Evolutionary conservation across 108 stramenopile species (phyloP), one percentile per base, ranked within the genome.

Genomic region (Skeletonema tropicum): DNA sequence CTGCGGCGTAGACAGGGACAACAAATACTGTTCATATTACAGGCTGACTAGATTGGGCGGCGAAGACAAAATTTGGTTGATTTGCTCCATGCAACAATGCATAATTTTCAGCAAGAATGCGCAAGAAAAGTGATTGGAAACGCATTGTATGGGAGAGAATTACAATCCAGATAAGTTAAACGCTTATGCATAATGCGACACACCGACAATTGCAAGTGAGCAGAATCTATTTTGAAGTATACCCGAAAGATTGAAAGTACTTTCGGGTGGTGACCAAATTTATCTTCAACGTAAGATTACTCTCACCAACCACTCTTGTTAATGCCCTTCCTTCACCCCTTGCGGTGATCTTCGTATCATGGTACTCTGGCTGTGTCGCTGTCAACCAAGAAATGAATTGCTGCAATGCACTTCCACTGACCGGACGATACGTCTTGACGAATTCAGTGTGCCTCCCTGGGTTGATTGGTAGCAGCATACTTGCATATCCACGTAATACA

Each of bases 401-500:
- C 60, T 87, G 86, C 52, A 21, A 55, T 21, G 80, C 73, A 12
- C 64, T 83, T 19, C 77, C 73, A 21, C 79, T 82, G 30, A 92
- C 73, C 0, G 95, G 95, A 14, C 85, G 70, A 64, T 92, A 94
- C 60, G 85, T 80, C 45, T 88, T 82, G 32, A 92, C 64, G 6
- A 70, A 72, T 7, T 77, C 74, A 15, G 61, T 69, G 52, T 93
- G 86, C 41, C 58, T 60, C 5, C 94, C 92, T 0, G 89, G 82
- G 25, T 65, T 74, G 12, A 89, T 76, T 2, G 95, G 95, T 6
- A 94, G 57, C 9, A 94, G 52, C 3, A 93, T 64, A 13, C 88
- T 86, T 5, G 93, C 89, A 72, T 96, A 96, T 5, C 95, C 95
- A 33, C 86, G 71, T 0, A 93, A 66, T 45, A 90, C 84, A 67